These are phyloP conservation scores for Lyophyllum decastes DNA, from an alignment of 768 basidiomycete species.

Conservation along the genomic window DNA sequence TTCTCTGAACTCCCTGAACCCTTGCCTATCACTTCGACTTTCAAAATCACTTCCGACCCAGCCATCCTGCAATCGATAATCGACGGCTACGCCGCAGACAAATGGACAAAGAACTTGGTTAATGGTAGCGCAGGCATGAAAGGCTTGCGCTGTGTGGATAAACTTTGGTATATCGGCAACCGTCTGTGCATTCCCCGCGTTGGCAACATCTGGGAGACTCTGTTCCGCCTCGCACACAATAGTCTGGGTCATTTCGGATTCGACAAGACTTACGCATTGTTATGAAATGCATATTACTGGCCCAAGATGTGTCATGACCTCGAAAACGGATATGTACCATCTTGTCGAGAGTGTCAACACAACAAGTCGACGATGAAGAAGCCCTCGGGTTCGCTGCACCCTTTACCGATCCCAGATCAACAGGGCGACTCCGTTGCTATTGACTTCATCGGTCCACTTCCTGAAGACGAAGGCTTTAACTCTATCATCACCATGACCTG, in stretches of 20 bases:
- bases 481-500: conserved; percentile 13
- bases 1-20: no score
- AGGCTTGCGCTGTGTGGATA: no score
- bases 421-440: not conserved
- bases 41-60: no score
- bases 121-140: not conserved
- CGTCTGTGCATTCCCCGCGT: no score
- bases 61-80: no score
- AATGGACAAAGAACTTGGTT: no score
- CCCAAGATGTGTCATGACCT: conserved; percentile 20
- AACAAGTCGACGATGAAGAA: not conserved
- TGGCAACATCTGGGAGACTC: conserved; percentile 7
- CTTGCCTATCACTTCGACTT: no score
- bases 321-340: not conserved
- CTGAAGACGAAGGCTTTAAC: conserved; percentile 26
- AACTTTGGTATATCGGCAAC: no score
- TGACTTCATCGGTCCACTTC: conserved; percentile 23
- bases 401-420: not conserved
- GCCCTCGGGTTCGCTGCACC: not conserved
- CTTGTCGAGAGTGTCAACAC: not conserved
- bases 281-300: conserved; percentile 30
- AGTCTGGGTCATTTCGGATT: conserved; percentile 33
- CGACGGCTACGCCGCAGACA: no score
- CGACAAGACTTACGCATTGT: conserved; percentile 26
- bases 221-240: conserved; percentile 31